Percentiles rank a stretch among this genome's conserved stretches.
These are phyloP conservation scores for Fusarium sp. DNA, from an alignment of 2,329 filamentous ascomycete genomes.

Conservation along the genomic window DNA sequence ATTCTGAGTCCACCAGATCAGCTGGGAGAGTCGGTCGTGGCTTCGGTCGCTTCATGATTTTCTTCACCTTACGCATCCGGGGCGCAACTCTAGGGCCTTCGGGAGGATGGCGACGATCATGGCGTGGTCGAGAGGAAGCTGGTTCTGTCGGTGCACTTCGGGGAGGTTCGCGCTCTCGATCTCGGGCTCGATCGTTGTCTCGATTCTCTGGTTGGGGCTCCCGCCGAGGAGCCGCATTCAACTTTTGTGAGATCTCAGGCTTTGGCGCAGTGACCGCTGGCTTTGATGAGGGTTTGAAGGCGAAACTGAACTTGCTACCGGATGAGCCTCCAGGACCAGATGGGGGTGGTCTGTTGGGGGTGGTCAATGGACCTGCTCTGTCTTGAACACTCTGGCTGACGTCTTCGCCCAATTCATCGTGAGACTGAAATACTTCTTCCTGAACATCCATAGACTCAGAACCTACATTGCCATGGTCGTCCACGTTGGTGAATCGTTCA, in stretches of 20 bases:
- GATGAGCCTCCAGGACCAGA: conserved; percentile 63
- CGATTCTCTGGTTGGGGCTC: conserved; percentile 44
- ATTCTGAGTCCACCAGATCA: conserved; percentile 83
- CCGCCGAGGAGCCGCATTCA: conserved; percentile 72
- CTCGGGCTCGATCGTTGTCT: conserved; percentile 53
- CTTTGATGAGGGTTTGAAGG: conserved; percentile 82
- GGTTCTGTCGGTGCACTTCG: conserved; percentile 65
- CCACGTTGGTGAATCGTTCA: conserved; percentile 33
- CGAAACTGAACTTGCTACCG: conserved; percentile 89
- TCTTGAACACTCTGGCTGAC: conserved; percentile 55
- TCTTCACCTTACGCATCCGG: conserved; percentile 72
- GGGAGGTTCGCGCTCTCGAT: conserved; percentile 57
- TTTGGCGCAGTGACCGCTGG: conserved; percentile 68
- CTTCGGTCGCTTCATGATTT: conserved; percentile 77
- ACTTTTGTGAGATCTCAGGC: conserved; percentile 74
- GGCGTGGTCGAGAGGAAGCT: conserved; percentile 59
- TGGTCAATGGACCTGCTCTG: conserved; percentile 63
- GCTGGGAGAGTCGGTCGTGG: conserved; percentile 75
- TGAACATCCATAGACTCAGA: conserved; percentile 34
- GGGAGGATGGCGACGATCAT: conserved; percentile 50
- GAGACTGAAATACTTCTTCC: conserved; percentile 38
- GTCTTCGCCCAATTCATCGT: conserved; percentile 19
- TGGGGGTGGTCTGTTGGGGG: conserved; percentile 65
- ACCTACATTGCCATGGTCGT: conserved; percentile 29
- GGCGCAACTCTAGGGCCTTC: conserved; percentile 55